These are phyloP conservation scores for Colletotrichum endophyticum DNA, from an alignment of 2,329 filamentous ascomycete genomes.

Conservation along the genomic window DNA sequence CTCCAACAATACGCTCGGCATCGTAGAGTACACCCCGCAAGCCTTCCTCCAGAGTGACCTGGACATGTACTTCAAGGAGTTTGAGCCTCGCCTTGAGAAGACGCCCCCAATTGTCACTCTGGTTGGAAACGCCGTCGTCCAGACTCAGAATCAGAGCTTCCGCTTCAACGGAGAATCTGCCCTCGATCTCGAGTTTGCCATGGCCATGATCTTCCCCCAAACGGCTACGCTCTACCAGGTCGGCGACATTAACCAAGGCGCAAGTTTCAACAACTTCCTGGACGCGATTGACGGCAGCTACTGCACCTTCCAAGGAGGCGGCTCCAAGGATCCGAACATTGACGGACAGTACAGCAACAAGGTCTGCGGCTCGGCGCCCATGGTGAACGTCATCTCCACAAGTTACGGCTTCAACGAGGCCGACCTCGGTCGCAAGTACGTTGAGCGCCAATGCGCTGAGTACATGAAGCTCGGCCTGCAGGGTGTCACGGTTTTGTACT, in stretches of 20 bases:
- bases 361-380: slow-evolving; percentile 46
- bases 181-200: slow-evolving; percentile 61
- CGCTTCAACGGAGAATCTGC: slow-evolving; percentile 49
- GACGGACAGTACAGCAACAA: slow-evolving; percentile 45
- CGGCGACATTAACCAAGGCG: slow-evolving; percentile 38
- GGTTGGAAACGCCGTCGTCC: slow-evolving; percentile 52
- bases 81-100: slow-evolving; percentile 45
- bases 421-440: slow-evolving; percentile 52
- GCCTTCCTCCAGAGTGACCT: slow-evolving; percentile 56
- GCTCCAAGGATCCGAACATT: slow-evolving; percentile 33
- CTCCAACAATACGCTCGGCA: slow-evolving; percentile 51
- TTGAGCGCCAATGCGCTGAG: slow-evolving; percentile 57
- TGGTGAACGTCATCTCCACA: slow-evolving; percentile 59
- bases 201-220: slow-evolving; percentile 58
- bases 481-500: slow-evolving; percentile 55
- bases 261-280: slow-evolving; percentile 46
- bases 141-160: slow-evolving; percentile 31
- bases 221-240: slow-evolving; percentile 52
- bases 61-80: slow-evolving; percentile 50
- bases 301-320: slow-evolving; percentile 45
- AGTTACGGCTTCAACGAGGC: slow-evolving; percentile 60
- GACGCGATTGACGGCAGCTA: slow-evolving; percentile 52
- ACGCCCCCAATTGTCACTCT: slow-evolving; percentile 47
- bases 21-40: slow-evolving; percentile 57
- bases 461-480: slow-evolving; percentile 62